Evolutionary conservation across 371 early-diverging fungal species (phyloP).

Genomic region (Haplosporangium sp.): DNA sequence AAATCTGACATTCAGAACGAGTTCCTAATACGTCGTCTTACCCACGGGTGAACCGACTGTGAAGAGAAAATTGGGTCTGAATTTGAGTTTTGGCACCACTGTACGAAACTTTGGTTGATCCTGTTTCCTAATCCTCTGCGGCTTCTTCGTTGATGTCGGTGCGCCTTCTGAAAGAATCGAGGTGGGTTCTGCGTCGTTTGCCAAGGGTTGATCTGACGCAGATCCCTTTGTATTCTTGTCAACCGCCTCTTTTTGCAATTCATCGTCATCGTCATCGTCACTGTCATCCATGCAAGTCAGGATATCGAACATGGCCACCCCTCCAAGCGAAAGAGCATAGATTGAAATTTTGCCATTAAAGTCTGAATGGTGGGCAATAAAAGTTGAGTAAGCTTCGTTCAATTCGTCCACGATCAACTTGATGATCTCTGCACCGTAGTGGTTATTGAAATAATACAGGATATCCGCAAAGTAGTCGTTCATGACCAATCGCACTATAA

Average conservation of each 20-base stretch:
- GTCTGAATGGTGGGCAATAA: slow-evolving; percentile 61
- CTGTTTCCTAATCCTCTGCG: slow-evolving; percentile 25
- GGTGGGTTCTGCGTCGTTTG: neutral
- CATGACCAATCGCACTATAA: slow-evolving; percentile 57
- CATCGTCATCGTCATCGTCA: slow-evolving; percentile 51
- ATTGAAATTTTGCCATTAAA: slow-evolving; percentile 71
- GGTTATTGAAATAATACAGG: slow-evolving; percentile 61
- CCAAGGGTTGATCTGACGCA: neutral
- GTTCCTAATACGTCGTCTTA: too few relatives aligned
- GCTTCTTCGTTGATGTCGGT: neutral
- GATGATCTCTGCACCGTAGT: slow-evolving; percentile 64
- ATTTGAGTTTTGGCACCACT: slow-evolving; percentile 46
- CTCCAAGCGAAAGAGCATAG: slow-evolving; percentile 73
- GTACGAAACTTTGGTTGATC: slow-evolving; percentile 35
- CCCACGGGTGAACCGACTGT: slow-evolving; percentile 63
- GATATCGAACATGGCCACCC: slow-evolving; percentile 73
- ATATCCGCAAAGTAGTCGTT: slow-evolving; percentile 62
- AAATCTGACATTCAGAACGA: too few relatives aligned
- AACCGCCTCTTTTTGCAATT: neutral
- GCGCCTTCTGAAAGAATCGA: neutral
- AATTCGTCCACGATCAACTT: slow-evolving; percentile 65
- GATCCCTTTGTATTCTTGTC: neutral
- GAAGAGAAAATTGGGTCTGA: slow-evolving; percentile 62
- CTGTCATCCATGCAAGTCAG: slow-evolving; percentile 58
- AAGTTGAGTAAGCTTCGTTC: slow-evolving; percentile 62